Conservation (phyloP, 768 basidiomycete genomes). For the Boletus reticuloceps region DNA sequence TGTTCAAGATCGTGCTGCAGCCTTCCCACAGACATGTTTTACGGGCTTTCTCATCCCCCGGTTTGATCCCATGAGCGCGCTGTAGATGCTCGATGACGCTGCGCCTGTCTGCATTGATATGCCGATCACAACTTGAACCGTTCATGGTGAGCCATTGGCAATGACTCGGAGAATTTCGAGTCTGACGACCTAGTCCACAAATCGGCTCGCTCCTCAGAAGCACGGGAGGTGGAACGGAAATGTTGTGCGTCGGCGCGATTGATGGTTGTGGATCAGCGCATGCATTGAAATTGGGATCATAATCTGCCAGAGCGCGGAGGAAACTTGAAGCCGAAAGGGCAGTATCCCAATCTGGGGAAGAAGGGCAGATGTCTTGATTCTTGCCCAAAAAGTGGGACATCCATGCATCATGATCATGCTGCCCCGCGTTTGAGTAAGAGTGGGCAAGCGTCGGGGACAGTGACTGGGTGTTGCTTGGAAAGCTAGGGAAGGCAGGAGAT, state of each 20-base stretch:
- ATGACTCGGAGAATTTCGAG: not conserved
- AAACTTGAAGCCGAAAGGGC: not conserved
- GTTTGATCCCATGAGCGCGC: conserved; percentile 3
- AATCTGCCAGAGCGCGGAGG: not conserved
- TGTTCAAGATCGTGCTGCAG: conserved; percentile 22
- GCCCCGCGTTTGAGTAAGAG: not conserved
- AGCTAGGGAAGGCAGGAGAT: not conserved
- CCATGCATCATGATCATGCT: conserved; percentile 2
- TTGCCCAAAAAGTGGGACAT: not conserved
- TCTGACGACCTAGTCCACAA: not conserved
- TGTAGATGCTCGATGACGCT: conserved; percentile 19
- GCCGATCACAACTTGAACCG: conserved; percentile 1
- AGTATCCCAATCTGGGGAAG: not conserved
- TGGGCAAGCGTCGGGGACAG: not conserved
- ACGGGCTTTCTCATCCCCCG: conserved; percentile 16
- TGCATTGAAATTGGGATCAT: not conserved
- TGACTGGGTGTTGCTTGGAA: not conserved
- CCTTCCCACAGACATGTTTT: conserved; percentile 18
- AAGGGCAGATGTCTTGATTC: not conserved
- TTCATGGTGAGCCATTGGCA: conserved; percentile 14
- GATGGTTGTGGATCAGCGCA: not conserved
- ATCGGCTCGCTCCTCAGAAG: not conserved
- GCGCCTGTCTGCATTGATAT: conserved; percentile 9
- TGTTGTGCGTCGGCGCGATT: not conserved
- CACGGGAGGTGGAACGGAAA: not conserved